phyloP scores from a whole-genome alignment of 2,329 filamentous ascomycete genomes.

The Paecilomyces dactylethromorphus region DNA sequence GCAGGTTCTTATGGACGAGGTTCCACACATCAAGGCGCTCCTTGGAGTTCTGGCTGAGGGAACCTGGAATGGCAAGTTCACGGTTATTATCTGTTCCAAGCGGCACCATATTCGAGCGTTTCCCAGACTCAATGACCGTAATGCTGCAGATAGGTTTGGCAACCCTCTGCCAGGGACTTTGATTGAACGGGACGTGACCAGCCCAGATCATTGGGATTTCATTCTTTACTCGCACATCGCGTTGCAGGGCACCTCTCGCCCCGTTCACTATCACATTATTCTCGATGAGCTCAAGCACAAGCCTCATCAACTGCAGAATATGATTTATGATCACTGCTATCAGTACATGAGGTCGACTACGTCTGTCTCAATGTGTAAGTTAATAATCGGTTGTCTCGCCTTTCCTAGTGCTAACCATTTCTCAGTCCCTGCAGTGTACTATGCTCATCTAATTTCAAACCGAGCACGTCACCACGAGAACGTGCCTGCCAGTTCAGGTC shows the following conservation, averaged over 20 bases:
- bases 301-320: conserved; percentile 67
- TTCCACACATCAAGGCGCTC: conserved; percentile 60
- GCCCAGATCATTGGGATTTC: conserved; percentile 87
- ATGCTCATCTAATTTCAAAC: conserved; percentile 81
- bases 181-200: conserved; percentile 83
- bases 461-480: conserved; percentile 72
- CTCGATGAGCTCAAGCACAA: conserved; percentile 68
- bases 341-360: conserved; percentile 90
- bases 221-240: conserved; percentile 67
- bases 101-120: conserved; percentile 93
- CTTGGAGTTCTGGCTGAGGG: conserved; percentile 39
- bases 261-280: conserved; percentile 87
- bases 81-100: conserved; percentile 84
- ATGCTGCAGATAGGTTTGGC: conserved; percentile 61
- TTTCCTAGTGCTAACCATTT: conserved; percentile 3
- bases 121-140: conserved; percentile 51
- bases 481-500: conserved; percentile 31
- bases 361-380: conserved; percentile 67
- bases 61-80: conserved; percentile 58
- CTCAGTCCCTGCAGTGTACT: conserved; percentile 76
- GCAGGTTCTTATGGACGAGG: conserved; percentile 72
- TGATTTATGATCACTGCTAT: conserved; percentile 94
- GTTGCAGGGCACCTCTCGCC: conserved; percentile 89
- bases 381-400: background rate
- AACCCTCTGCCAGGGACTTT: conserved; percentile 84